phyloP scores from a whole-genome alignment of 2,329 filamentous ascomycete species.

The Zasmidium cellare region DNA sequence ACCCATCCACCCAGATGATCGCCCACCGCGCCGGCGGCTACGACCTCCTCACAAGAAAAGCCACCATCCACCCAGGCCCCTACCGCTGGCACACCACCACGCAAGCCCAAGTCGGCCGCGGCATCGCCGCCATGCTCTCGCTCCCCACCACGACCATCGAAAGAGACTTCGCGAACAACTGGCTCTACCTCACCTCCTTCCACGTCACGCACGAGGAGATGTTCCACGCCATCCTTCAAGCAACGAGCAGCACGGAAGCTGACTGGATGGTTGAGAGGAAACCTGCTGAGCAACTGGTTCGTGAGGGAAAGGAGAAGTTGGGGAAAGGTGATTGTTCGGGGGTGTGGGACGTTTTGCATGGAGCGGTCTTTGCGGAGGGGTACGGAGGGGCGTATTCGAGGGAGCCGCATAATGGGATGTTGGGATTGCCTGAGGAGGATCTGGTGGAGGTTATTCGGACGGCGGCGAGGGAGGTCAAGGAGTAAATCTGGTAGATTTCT shows the following conservation, averaged over 20 bases:
- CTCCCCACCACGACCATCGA: constrained; percentile 20
- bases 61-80: constrained; percentile 32
- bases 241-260: constrained; percentile 31
- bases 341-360: constrained; percentile 15
- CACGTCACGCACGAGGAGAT: constrained; percentile 37
- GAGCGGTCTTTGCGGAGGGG: constrained; percentile 12
- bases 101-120: constrained; percentile 32
- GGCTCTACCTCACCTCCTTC: constrained; percentile 37
- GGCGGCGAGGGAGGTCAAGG: constrained; percentile 3
- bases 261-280: constrained; percentile 36
- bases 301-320: constrained; percentile 29
- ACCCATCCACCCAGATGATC: neutral
- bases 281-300: constrained; percentile 37
- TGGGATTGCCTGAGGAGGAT: constrained; percentile 39
- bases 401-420: constrained; percentile 31
- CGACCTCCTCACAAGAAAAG: constrained; percentile 19
- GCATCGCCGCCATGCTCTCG: constrained; percentile 34
- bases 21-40: constrained; percentile 39
- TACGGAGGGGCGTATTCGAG: constrained; percentile 20
- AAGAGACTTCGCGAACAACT: constrained; percentile 28
- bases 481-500: neutral
- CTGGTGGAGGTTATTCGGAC: constrained; percentile 38
- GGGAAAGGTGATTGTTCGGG: neutral
- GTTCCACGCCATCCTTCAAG: constrained; percentile 35
- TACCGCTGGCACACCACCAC: constrained; percentile 36